Conservation (phyloP, 257 asterid species). For the Plantago elongata region DNA sequence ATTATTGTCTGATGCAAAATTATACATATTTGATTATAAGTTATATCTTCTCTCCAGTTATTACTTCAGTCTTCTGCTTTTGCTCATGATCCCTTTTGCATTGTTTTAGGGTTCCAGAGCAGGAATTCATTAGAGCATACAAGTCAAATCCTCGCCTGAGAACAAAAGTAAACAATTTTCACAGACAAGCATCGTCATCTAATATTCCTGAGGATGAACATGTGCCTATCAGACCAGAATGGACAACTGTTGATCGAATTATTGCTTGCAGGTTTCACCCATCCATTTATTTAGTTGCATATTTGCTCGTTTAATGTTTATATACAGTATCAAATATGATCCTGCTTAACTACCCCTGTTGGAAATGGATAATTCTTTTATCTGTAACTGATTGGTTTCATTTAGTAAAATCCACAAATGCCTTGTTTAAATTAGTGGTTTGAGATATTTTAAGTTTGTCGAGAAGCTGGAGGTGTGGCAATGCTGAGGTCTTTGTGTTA, state of each 20-base stretch:
- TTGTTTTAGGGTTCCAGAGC: constrained; percentile 86
- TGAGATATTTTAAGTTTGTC: background rate
- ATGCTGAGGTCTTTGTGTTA: background rate
- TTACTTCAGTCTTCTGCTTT: constrained; percentile 4
- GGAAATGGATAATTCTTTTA: no score
- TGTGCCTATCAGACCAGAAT: constrained; percentile 82
- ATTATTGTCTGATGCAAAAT: no score
- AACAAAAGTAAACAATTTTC: constrained; percentile 83
- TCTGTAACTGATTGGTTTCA: no score
- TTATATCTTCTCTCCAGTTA: background rate
- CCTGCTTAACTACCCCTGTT: no score
- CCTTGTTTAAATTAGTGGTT: background rate
- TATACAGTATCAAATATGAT: background rate
- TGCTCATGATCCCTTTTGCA: constrained; percentile 13
- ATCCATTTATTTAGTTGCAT: constrained; percentile 9
- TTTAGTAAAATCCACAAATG: no score
- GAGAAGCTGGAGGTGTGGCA: background rate
- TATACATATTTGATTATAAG: background rate
- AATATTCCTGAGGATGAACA: constrained; percentile 68
- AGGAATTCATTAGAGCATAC: constrained; percentile 75
- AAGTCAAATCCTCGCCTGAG: constrained; percentile 83
- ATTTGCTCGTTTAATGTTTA: constrained; percentile 5
- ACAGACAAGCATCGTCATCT: constrained; percentile 63
- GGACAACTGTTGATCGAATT: constrained; percentile 93
- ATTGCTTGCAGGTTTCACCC: constrained; percentile 67